phyloP scores from a whole-genome alignment of 805 yeast species.

The Yamadazyma philogaea region DNA sequence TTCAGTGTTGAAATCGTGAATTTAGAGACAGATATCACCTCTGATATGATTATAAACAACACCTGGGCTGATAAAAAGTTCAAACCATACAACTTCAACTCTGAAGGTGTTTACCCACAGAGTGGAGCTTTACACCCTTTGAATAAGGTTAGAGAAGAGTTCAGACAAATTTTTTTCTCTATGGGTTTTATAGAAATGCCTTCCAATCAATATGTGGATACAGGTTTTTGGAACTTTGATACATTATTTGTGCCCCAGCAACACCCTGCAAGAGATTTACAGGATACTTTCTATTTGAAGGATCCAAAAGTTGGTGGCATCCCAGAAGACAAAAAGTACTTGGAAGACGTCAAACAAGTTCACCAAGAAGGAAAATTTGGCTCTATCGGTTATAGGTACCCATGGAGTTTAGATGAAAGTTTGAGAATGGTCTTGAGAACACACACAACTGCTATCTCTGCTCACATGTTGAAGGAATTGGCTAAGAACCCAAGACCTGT shows the following conservation, averaged over 20 bases:
- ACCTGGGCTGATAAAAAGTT: conserved; percentile 80
- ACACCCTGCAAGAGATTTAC: conserved; percentile 99
- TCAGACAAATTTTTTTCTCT: conserved; percentile 94
- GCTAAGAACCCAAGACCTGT: conserved; percentile 88
- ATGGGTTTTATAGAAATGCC: conserved; percentile 99
- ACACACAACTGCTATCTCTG: conserved; percentile 93
- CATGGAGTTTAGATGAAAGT: conserved; percentile 92
- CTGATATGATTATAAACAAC: conserved; percentile 84
- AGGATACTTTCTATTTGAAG: conserved; percentile 95
- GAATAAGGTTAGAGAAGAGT: conserved; percentile 95
- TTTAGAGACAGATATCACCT: conserved; percentile 89
- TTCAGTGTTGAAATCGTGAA: conserved; percentile 78
- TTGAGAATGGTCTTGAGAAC: conserved; percentile 92
- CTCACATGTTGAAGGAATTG: conserved; percentile 79
- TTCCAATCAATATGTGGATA: conserved; percentile 94
- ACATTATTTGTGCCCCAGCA: conserved; percentile 97
- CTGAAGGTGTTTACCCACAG: conserved; percentile 83
- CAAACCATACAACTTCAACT: conserved; percentile 93
- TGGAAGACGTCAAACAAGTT: conserved; percentile 74
- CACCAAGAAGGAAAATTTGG: conserved; percentile 91
- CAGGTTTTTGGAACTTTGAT: conserved; percentile 99
- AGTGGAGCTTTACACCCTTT: conserved; percentile 97
- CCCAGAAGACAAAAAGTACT: conserved; percentile 79
- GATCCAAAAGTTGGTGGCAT: conserved; percentile 80
- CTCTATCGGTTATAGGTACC: conserved; percentile 96